Base-by-base conservation (phyloP, 805 yeast genomes). In the Ogataea parapolymorpha region DNA sequence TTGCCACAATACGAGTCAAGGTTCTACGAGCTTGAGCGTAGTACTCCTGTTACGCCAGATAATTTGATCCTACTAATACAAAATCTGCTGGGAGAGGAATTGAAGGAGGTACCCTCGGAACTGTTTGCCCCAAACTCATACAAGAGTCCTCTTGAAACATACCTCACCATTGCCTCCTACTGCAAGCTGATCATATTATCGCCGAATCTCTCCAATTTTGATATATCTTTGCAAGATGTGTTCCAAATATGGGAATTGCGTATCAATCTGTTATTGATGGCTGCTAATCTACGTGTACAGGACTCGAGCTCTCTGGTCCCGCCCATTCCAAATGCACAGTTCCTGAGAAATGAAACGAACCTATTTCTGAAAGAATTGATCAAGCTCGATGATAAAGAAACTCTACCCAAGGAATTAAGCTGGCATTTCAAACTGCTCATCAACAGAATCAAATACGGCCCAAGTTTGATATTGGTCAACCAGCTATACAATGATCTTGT, bases 211-310 rank as follows among this genome's bases (percentile, higher is more conserved):
- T 32, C 50, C 1, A 25, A 41, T 10, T 38, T 51, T 7, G 40
- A 50, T 24, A 33, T 55, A 2, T 35, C 46, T 1, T 25, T 57
- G 12, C 32, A 34, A 3, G 77, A 69, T 38, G 64, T 70, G 30
- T 73, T 67, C 53, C 65, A 70, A 51, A 66, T 72, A 39, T 74
- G 74, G 58, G 78, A 61, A 35, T 42, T 58, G 6, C 30, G 67
- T 15, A 31, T 62, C 10, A 46, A 53, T 26, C 37, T 49, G 15
- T 37, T 60, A 33, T 36, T 56, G 23, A 53, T 49, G 50, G 39
- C 52, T 11, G 45, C 48, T 8, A 45, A 37, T 24, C 23, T 41
- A 24, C 45, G 35, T 27, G 37, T 36, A 13, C 40, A 49, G 2
- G 34, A 31, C 24, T 44, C 48, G 11, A 31, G 44, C 24, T 55